phyloP scores from a whole-genome alignment of 2,329 filamentous ascomycete genomes.

The Aspergillus sclerotialis region DNA sequence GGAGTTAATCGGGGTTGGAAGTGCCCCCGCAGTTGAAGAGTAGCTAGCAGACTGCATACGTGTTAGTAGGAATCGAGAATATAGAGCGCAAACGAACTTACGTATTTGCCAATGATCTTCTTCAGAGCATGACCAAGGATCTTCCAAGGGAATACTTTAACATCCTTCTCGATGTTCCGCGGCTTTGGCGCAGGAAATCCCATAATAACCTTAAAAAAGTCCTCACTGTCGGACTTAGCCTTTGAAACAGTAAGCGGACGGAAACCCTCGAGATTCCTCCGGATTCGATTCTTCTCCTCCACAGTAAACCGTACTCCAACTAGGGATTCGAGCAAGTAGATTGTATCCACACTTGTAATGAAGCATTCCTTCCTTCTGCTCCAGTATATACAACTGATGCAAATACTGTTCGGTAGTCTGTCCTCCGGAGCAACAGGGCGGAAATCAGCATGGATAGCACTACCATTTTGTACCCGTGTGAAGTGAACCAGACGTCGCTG shows the following conservation, averaged over 20 bases:
- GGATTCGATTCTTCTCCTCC: conserved; percentile 97
- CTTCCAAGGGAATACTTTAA: conserved; percentile 98
- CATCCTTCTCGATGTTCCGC: conserved; percentile 96
- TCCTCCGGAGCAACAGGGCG: conserved; percentile 71
- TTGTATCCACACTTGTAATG: conserved; percentile 95
- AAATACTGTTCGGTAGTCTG: conserved; percentile 75
- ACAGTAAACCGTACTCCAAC: conserved; percentile 84
- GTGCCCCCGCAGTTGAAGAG: conserved; percentile 53
- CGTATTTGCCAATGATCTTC: conserved; percentile 98
- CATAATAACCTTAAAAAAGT: conserved; percentile 99
- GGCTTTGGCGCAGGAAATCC: conserved; percentile 91
- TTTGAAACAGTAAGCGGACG: conserved; percentile 90
- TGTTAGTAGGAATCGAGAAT: conserved; percentile 21
- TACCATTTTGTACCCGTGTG: conserved; percentile 71
- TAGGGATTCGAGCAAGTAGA: conserved; percentile 85
- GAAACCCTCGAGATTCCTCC: conserved; percentile 91
- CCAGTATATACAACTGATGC: conserved; percentile 98
- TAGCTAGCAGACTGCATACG: conserved; percentile 56
- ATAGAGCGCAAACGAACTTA: conserved; percentile 35
- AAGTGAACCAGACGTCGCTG: conserved; percentile 85
- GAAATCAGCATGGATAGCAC: conserved; percentile 74
- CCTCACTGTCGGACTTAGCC: conserved; percentile 82
- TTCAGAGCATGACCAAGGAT: conserved; percentile 78
- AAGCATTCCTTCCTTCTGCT: conserved; percentile 83
- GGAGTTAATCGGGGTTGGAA: conserved; percentile 32